Percentiles rank a stretch among this genome's conserved stretches.
Evolutionary conservation across 1,284 basidiomycete species (phyloP).

Genomic region (Stygiomarasmius scandens): DNA sequence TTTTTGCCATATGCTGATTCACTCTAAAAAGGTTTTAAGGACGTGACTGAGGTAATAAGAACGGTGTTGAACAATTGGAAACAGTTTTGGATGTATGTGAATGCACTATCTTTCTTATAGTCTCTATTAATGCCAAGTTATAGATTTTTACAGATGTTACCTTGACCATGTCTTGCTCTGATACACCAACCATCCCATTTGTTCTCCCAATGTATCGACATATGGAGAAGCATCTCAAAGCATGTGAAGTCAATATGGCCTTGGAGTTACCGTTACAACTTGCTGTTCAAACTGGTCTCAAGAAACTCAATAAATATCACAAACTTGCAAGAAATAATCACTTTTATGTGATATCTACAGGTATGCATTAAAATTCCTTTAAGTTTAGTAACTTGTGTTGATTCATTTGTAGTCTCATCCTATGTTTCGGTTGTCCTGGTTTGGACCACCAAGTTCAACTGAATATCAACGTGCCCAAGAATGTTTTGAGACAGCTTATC

Average conservation of each 20-base stretch:
- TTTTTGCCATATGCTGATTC: too few species aligned
- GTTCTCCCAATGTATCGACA: slow-evolving; percentile 21
- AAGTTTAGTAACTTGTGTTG: not conserved
- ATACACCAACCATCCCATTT: slow-evolving; percentile 22
- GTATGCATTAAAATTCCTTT: slow-evolving; percentile 13
- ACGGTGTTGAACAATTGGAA: slow-evolving; percentile 14
- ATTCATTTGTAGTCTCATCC: slow-evolving; percentile 21
- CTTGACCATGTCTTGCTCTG: slow-evolving; percentile 20
- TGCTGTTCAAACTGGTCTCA: slow-evolving; percentile 13
- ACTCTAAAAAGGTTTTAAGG: too few species aligned
- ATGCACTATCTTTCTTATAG: not conserved
- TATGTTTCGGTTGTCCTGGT: slow-evolving; percentile 20
- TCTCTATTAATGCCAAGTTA: not conserved
- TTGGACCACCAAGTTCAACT: slow-evolving; percentile 9
- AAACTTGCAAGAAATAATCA: slow-evolving; percentile 12
- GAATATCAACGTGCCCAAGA: slow-evolving; percentile 7
- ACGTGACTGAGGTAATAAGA: too few species aligned
- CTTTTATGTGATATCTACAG: slow-evolving; percentile 17
- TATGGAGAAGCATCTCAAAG: slow-evolving; percentile 19
- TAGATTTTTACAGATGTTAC: slow-evolving; percentile 26
- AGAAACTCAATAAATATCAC: slow-evolving; percentile 21
- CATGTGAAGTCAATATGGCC: not conserved
- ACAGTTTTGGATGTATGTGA: slow-evolving; percentile 18
- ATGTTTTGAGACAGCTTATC: slow-evolving; percentile 10
- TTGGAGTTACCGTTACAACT: not conserved